phyloP scores from a whole-genome alignment of 2,329 filamentous ascomycete genomes.

The Monilinia laxa region DNA sequence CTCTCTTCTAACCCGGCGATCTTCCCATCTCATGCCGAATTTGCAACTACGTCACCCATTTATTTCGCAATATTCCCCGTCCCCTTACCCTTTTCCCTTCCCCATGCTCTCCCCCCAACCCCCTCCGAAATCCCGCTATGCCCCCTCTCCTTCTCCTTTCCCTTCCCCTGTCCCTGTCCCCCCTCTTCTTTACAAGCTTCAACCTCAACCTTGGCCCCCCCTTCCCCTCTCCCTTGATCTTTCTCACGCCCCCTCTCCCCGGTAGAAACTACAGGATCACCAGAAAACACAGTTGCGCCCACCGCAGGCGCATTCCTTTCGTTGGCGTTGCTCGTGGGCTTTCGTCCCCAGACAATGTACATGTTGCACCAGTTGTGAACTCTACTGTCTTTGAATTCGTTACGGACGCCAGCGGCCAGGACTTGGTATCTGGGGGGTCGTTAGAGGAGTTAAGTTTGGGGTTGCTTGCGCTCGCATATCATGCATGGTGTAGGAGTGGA shows the following conservation, averaged over 20 bases:
- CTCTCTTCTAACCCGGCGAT: neutral
- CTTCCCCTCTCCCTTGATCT: neutral
- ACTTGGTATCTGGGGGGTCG: constrained; percentile 11
- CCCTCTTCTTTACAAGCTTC: neutral
- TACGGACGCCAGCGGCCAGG: constrained; percentile 15
- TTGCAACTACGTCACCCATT: neutral
- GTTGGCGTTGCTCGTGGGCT: neutral
- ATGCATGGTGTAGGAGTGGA: neutral
- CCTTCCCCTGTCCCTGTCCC: neutral
- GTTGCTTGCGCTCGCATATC: neutral
- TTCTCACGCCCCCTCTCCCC: neutral
- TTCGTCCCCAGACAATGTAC: constrained; percentile 4
- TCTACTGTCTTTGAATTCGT: constrained; percentile 12
- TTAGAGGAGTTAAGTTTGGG: neutral
- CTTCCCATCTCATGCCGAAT: neutral
- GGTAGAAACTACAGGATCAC: too few species aligned
- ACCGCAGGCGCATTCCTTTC: neutral
- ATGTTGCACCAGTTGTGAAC: constrained; percentile 18
- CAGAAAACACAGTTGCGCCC: neutral
- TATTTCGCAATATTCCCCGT: neutral
- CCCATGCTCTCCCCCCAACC: neutral
- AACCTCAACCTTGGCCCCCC: too few species aligned
- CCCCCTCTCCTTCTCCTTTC: neutral
- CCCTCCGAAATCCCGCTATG: neutral
- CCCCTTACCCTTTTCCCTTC: neutral